A percentile compares a stretch with the other conserved stretches of the same genome.
phyloP scores from a whole-genome alignment of 1,139 yeast genomes.

The Arxiozyma heterogenica region DNA sequence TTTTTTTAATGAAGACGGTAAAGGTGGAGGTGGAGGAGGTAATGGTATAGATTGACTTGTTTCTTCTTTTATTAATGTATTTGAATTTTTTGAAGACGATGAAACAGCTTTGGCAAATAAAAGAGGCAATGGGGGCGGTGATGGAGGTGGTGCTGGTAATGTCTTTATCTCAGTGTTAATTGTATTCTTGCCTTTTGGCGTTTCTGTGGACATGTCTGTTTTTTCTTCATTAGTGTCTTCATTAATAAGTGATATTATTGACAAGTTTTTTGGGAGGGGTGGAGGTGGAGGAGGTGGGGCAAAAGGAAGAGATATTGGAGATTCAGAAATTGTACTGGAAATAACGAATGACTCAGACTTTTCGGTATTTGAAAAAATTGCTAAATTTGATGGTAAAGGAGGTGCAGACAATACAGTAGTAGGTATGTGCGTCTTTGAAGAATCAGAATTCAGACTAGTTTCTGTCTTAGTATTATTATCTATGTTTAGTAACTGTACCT shows the following conservation, averaged over 20 bases:
- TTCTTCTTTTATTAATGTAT: neutral
- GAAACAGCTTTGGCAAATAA: neutral
- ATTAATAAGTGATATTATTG: neutral
- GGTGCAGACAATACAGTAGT: neutral
- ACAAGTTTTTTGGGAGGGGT: constrained; percentile 4
- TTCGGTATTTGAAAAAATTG: neutral
- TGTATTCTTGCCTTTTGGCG: too few species aligned
- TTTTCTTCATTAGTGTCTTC: neutral
- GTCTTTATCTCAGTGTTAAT: neutral
- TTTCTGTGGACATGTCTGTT: constrained; percentile 3
- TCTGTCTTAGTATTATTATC: neutral
- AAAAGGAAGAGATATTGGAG: constrained; percentile 15
- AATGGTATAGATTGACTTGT: neutral
- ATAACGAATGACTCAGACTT: too few species aligned
- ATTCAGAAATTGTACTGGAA: neutral
- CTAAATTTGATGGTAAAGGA: neutral
- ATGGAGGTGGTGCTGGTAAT: neutral
- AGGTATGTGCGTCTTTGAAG: neutral
- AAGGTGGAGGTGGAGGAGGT: constrained; percentile 31
- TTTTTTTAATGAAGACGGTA: constrained; percentile 31
- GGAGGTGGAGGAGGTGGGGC: constrained; percentile 21
- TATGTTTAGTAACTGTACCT: neutral
- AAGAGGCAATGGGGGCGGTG: neutral
- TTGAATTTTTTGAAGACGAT: neutral
- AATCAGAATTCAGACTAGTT: neutral